Conservation (phyloP, 768 basidiomycete species). For the Agrocybe pediades region DNA sequence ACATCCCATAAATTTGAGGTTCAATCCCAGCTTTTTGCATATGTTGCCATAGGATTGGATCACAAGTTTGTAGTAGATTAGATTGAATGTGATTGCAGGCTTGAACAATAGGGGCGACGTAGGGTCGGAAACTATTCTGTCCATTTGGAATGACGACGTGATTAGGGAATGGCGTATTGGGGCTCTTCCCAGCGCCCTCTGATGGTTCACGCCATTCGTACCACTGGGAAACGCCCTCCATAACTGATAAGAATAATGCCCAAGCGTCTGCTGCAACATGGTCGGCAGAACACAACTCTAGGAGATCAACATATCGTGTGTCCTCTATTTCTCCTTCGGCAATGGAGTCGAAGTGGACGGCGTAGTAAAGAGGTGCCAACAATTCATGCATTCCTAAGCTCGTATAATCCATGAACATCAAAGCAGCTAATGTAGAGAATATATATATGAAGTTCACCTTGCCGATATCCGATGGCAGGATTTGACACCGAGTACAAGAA, state of each 20-base stretch:
- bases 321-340: conserved; percentile 30
- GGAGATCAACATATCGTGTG: conserved; percentile 37
- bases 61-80: conserved; percentile 69
- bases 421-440: background rate
- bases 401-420: background rate
- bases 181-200: conserved; percentile 7
- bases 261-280: conserved; percentile 89
- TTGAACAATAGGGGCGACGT: conserved; percentile 82
- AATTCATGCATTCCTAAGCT: conserved; percentile 92
- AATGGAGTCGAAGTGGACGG: conserved; percentile 82
- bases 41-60: conserved; percentile 75
- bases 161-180: conserved; percentile 38
- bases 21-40: conserved; percentile 86
- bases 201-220: conserved; percentile 64
- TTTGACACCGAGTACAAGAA: conserved; percentile 83
- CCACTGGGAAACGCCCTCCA: conserved; percentile 82
- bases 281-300: conserved; percentile 62
- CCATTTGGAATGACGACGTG: conserved; percentile 49
- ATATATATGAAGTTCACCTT: conserved; percentile 41
- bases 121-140: conserved; percentile 57
- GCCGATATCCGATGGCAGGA: conserved; percentile 87
- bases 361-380: conserved; percentile 84
- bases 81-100: conserved; percentile 83
- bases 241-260: conserved; percentile 77
- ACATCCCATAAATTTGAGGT: conserved; percentile 97